Base-by-base conservation (phyloP, 257 asterid genomes). In the Solanum rostratum region DNA sequence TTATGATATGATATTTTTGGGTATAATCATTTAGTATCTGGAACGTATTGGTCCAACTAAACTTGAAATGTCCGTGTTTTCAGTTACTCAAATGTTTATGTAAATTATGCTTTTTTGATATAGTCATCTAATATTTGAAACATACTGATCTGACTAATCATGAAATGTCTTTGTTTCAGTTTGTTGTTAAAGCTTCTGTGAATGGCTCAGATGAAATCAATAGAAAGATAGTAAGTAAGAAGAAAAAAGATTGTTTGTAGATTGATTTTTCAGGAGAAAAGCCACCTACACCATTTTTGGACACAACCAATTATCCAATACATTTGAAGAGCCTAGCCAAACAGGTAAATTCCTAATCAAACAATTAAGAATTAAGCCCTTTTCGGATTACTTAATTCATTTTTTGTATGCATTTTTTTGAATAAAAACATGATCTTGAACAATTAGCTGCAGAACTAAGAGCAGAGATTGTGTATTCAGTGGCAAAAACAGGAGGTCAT, bases 361-460 rank as follows among this genome's bases (percentile, higher is more conserved):
- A 27, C 5, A 41, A 9, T 22, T 78, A 19, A 19, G 12, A 16
- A n/a, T n/a, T 7, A 33, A 33, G 9, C 12, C 13, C 1, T 74
- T 52, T 69, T 5, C 5, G 53, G 63, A 55, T 53, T 30, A 3
- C 37, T 73, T 53, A 1, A 16, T 43, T 0, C 9, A 5, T 18
- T 12, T 49, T 79, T 29, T 8, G 9, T 62, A 9, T n/a, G 55
- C 7, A 27, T 19, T 43, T 82, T n/a, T 27, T 15, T 74, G 2
- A 46, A 4, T 59, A 22, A 19, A n/a, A 80, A 22, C 88, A 94
- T 97, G 97, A 94, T 79, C 95, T 94, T n/a, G 93, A 92, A 85
- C 92, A 92, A 62, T 84, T 94, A 70, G 97, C 95, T 5, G 94
- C 91, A 59, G 98, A 94, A 57, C 86, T 93, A 7, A 89, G 98